Evolutionary conservation across 1,139 yeast species (phyloP), one percentile per base, ranked within the genome.

Genomic region (Tardiomyces digboiensis): DNA sequence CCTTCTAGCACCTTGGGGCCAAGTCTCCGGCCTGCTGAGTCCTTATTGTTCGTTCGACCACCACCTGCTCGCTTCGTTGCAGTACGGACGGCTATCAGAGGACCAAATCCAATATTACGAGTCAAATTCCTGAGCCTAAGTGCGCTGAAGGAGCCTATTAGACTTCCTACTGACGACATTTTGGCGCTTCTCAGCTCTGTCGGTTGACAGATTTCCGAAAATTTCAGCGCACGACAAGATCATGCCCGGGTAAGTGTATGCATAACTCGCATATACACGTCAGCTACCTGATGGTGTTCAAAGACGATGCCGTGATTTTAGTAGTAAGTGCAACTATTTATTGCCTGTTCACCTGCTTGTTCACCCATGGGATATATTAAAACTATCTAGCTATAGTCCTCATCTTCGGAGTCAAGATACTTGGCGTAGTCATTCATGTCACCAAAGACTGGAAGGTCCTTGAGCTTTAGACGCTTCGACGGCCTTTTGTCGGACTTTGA

Each of bases 11-110:
- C 84, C 67, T 91, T 91, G 36, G 94, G 85, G 26, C 99, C 99
- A 45, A 91, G 70, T 60, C 97, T 74, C 66, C 95, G 80, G 71
- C 98, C 98, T 3, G 91, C 89, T 19, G 98, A 89, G 65, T 89
- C 97, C 63, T 85, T 83, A 77, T 85, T 89, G 54, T 84, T 85
- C 39, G 96, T 85, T 66, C 80, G 84, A 23, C 97, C 88, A 54
- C 97, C 97, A 16, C 95, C 87, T 4, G 93, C 97, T 60, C 80
- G 82, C 66, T 91, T 91, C 29, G 97, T 88, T 26, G 98, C 97
- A 29, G 80, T 79, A 73, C 98, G 89, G 19, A 86, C 75, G 37
- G 12, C 19, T 8, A 20, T 33, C 37, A 33, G 3, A 5, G 33
- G 33, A 4, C 33, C 33, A 8, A 26, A 16, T 5, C 33, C 10